Base-by-base conservation (phyloP, 371 early-diverging fungal species). In the Rhizopus delemar region DNA sequence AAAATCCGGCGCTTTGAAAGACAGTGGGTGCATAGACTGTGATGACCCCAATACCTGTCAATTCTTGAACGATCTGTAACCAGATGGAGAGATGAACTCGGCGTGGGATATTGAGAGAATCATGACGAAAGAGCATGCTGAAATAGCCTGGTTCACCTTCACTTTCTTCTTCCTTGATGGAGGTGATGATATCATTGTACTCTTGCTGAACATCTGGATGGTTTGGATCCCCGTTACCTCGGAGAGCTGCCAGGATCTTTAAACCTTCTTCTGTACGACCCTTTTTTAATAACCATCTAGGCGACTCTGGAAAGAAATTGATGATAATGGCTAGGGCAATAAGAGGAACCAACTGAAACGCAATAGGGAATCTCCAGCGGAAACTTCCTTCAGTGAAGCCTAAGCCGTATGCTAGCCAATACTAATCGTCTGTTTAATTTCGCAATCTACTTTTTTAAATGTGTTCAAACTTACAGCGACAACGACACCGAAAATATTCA, bases 401-500 rank as follows among this genome's bases (percentile, higher is more conserved):
- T 58, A 76, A 54, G 13, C 73, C 76, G 56, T 76, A 76, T 0
- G 66, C 76, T 12, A 76, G 45, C 76, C 76, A 76, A 56, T 76
- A 76, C 71, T 70, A 45, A 56, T 22, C 3, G 28, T 46, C 22
- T 33, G 1, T 31, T 43, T 45, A 3, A 43, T n/a, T 53, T 13
- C 5, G 22, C 9, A 28, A 5, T 34, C 29, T 8, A n/a, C 28
- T 13, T 41, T n/a, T 28, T 11, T 50, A 31, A 5, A n/a, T 46
- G 35, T 29, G 8, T 46, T 11, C 4, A 22, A n/a, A 54, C 67
- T 67, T 67, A 67, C 67, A 46, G 77, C 77, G 41, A 77, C 66
- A 7, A 74, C 74, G 6, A 77, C 72, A 54, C 78, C 78, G 38
- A 78, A 73, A 16, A 78, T 78, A 41, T 78, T 78, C 1, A 73